These are phyloP conservation scores for Chaetomium tenue DNA, from an alignment of 495 filamentous ascomycete species.

Conservation along the genomic window DNA sequence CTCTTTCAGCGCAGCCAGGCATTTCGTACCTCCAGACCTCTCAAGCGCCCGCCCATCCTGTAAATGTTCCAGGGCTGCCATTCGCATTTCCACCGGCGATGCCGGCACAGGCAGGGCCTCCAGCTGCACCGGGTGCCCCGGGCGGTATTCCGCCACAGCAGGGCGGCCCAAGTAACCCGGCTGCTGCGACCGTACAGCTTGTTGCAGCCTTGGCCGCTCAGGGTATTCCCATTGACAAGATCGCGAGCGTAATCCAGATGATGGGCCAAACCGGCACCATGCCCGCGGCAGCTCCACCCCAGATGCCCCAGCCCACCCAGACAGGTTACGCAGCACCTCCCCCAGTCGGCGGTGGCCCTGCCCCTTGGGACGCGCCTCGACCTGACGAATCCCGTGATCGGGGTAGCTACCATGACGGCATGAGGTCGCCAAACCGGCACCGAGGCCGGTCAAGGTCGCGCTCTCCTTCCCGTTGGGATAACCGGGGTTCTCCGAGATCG, in stretches of 20 bases:
- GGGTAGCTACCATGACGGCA: constrained; percentile 52
- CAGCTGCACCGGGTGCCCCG: constrained; percentile 40
- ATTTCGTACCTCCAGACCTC: constrained; percentile 31
- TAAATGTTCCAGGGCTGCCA: constrained; percentile 57
- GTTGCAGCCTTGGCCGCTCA: constrained; percentile 48
- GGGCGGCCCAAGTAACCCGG: constrained; percentile 48
- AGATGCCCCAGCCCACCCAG: constrained; percentile 30
- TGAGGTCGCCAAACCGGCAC: constrained; percentile 57
- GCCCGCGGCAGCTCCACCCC: constrained; percentile 21
- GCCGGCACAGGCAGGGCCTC: constrained; percentile 33
- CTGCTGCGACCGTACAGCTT: constrained; percentile 47
- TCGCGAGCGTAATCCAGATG: constrained; percentile 47
- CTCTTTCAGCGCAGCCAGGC: constrained; percentile 24
- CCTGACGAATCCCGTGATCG: constrained; percentile 60
- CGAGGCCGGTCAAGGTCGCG: constrained; percentile 74
- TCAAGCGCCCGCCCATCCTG: constrained; percentile 49
- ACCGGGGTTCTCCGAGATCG: constrained; percentile 43
- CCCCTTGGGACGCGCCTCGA: constrained; percentile 40
- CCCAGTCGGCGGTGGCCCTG: constrained; percentile 33
- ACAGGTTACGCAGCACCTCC: constrained; percentile 33
- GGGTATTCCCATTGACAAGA: constrained; percentile 47
- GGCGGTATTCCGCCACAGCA: constrained; percentile 28
- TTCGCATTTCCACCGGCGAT: constrained; percentile 32
- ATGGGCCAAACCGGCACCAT: constrained; percentile 36
- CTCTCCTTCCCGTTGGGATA: constrained; percentile 65